phyloP scores from a whole-genome alignment of 2,329 filamentous ascomycete species.

The Dryadomyces sulphureus region DNA sequence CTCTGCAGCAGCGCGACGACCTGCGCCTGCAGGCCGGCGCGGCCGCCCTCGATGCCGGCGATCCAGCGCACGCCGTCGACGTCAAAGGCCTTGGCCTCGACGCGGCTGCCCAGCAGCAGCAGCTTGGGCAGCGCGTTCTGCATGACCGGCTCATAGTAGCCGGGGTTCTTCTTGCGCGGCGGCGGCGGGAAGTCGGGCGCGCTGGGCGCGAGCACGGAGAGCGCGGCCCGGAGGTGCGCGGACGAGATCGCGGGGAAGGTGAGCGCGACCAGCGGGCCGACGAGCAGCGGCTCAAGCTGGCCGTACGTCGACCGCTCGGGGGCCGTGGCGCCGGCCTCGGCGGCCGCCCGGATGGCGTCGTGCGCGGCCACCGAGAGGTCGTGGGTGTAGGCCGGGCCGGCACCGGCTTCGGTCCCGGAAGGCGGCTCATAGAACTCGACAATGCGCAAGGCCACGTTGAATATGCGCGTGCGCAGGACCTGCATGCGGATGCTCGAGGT shows the following conservation, averaged over 20 bases:
- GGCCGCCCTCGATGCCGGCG: constrained; percentile 63
- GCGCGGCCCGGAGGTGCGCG: constrained; percentile 64
- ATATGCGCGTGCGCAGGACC: constrained; percentile 78
- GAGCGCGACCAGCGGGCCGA: constrained; percentile 67
- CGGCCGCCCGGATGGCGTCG: constrained; percentile 17
- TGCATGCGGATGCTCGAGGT: constrained; percentile 58
- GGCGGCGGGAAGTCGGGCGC: constrained; percentile 64
- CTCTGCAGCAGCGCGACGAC: constrained; percentile 69
- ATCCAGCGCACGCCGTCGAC: constrained; percentile 49
- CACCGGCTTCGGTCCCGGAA: constrained; percentile 14
- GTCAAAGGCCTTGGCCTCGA: constrained; percentile 79
- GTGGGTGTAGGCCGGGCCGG: constrained; percentile 27
- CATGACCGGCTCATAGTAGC: constrained; percentile 65
- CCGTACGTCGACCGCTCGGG: constrained; percentile 28
- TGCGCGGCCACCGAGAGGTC: constrained; percentile 41
- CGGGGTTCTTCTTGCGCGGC: constrained; percentile 57
- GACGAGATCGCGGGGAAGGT: constrained; percentile 75
- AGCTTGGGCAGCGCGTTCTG: constrained; percentile 79
- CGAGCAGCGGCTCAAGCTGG: constrained; percentile 59
- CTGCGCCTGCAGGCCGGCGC: constrained; percentile 68
- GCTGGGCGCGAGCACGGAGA: constrained; percentile 63
- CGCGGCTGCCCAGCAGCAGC: constrained; percentile 68
- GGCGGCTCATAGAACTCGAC: constrained; percentile 64
- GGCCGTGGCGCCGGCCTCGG: constrained; percentile 14
- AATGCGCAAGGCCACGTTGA: constrained; percentile 69